Evolutionary conservation across 441 rosid genomes (phyloP), one percentile per base, ranked within the genome.

Genomic region (Mallotus japonicus): DNA sequence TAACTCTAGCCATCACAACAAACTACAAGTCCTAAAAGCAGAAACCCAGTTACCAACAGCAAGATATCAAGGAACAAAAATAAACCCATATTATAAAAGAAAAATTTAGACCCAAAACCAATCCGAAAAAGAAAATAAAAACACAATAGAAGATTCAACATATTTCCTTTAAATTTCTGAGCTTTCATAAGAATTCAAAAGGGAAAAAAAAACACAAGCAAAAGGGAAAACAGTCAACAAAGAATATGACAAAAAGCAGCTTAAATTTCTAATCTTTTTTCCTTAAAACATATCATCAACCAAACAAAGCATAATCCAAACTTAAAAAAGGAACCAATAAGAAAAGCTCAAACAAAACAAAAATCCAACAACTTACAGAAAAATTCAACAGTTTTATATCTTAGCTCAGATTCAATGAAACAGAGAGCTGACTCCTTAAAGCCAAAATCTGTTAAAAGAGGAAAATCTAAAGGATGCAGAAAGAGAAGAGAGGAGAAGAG

Each of bases 351-450:
- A 14, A 10, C 37, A 59, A 62, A 11, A 9, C 22, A 67, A 6
- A 46, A 0, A 22, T 72, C 15, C 65, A 47, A 42, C 61, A 70
- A 80, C 87, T 82, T 82, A 77, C 74, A 66, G 73, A 67, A 67
- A 63, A 50, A 42, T 53, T 65, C 55, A 0, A 6, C 9, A 16
- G 2, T 4, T 54, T 16, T 50, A 12, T 50, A 4, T 16, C 47
- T 22, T 61, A 0, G 75, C 47, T 70, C 77, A 71, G 86, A 80
- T 85, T 83, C 78, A 73, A 79, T 68, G 73, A 65, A 62, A 72
- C 47, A 66, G 76, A 76, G 63, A 71, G 58, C 15, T 64, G 28
- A 34, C 56, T 3, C n/a, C 15, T n/a, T 37, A 37, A 58, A 51
- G 37, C 22, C 17, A 58, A 75, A 62, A 60, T 46, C 49, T 5